These are phyloP conservation scores for Pythium pectinolyticum DNA, from an alignment of 352 stramenopile species.

Conservation along the genomic window DNA sequence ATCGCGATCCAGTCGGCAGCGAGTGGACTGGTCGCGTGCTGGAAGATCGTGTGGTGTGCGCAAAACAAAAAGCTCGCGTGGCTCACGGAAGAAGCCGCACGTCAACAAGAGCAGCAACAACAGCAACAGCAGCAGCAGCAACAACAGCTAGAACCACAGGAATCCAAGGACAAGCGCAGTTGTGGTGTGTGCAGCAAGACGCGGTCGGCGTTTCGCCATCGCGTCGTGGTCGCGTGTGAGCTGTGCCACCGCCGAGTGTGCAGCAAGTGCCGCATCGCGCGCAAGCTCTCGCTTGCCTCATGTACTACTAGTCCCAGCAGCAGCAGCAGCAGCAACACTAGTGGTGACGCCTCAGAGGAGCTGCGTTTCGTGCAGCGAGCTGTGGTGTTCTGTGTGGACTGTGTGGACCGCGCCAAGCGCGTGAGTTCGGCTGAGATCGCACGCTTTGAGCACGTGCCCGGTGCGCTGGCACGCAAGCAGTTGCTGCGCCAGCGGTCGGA, in stretches of 20 bases:
- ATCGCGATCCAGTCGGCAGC: conserved; percentile 26
- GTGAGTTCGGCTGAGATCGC: conserved; percentile 4
- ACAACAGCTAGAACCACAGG: neutral
- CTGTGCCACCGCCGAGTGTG: neutral
- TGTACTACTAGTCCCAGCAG: neutral
- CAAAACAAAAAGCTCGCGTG: conserved; percentile 41
- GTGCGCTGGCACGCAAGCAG: conserved; percentile 1
- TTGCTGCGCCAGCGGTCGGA: neutral
- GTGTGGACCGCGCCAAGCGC: neutral
- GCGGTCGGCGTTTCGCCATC: neutral
- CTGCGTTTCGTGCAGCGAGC: neutral
- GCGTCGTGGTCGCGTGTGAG: neutral
- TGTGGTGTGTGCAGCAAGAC: neutral
- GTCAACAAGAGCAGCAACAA: neutral
- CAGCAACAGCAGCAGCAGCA: neutral
- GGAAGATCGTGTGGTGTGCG: conserved; percentile 28
- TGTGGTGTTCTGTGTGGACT: conserved; percentile 1
- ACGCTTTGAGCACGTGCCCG: neutral
- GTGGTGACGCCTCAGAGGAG: neutral
- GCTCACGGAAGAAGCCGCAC: conserved; percentile 13
- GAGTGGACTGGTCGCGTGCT: conserved; percentile 28
- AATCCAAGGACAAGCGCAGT: neutral
- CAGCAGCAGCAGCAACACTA: too few species aligned
- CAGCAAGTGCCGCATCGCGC: neutral
- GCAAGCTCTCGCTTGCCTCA: neutral